Evolutionary conservation across 352 stramenopile genomes (phyloP).

Genomic region (Pythium plurisporium): DNA sequence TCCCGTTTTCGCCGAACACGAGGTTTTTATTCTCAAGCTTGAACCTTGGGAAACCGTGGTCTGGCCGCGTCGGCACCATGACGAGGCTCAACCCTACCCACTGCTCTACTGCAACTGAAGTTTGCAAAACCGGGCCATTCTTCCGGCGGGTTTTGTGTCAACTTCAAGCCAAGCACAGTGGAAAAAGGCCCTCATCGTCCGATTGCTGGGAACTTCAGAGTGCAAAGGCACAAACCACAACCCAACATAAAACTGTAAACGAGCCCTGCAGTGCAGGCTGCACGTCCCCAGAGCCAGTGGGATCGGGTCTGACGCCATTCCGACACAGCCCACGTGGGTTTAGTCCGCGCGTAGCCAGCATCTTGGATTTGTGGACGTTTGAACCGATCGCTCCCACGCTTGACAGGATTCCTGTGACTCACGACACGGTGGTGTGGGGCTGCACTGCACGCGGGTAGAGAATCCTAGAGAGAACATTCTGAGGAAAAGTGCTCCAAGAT

Average conservation of each 20-base stretch:
- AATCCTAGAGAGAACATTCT: too few relatives aligned
- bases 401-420: background rate
- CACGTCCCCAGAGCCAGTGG: background rate
- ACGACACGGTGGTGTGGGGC: background rate
- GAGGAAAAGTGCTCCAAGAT: too few relatives aligned
- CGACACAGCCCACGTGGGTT: too few relatives aligned
- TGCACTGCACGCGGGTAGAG: background rate
- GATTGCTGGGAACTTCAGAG: background rate
- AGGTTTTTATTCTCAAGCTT: too few relatives aligned
- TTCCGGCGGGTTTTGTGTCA: slow-evolving; percentile 1
- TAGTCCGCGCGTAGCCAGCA: too few relatives aligned
- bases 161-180: slow-evolving; percentile 17
- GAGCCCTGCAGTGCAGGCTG: slow-evolving; percentile 2
- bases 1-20: too few relatives aligned
- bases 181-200: background rate
- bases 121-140: slow-evolving; percentile 15
- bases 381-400: background rate
- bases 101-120: slow-evolving; percentile 27
- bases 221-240: background rate
- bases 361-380: slow-evolving; percentile 4
- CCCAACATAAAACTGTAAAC: slow-evolving; percentile 16
- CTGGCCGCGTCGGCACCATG: background rate
- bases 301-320: background rate
- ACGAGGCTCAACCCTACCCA: slow-evolving; percentile 15
- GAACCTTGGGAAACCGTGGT: slow-evolving; percentile 3